phyloP scores from a whole-genome alignment of 352 stramenopile species.

The Globisporangium uncinulatum region DNA sequence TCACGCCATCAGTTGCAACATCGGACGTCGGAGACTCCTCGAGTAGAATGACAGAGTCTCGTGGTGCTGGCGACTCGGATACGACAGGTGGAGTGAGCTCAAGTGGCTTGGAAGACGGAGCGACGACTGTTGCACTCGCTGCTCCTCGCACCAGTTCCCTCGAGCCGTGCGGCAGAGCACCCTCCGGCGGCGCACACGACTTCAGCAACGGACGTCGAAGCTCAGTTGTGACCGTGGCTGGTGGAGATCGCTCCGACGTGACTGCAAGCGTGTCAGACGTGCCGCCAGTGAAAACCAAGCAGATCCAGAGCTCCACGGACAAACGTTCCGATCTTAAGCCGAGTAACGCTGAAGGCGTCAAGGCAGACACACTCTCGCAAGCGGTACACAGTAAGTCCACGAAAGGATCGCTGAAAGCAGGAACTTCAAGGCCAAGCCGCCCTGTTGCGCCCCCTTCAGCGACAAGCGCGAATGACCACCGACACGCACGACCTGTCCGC shows the following conservation, averaged over 20 bases:
- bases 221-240: not conserved
- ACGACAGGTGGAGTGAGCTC: no score
- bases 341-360: no score
- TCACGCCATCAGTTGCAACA: no score
- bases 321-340: not conserved
- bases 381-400: no score
- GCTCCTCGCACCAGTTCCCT: no score
- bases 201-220: not conserved
- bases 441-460: not conserved
- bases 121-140: no score
- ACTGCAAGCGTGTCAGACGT: not conserved
- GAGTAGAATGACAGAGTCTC: no score
- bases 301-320: not conserved
- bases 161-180: no score
- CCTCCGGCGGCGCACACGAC: not conserved
- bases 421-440: constrained; percentile 3
- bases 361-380: no score
- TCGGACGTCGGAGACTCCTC: no score
- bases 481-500: not conserved
- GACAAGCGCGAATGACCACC: not conserved
- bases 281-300: not conserved
- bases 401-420: not conserved
- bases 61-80: no score
- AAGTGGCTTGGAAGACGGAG: no score
- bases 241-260: not conserved